A percentile compares a stretch with the other conserved stretches of the same genome.
These are phyloP conservation scores for Spizellomyces sp. DNA, from an alignment of 192 early-diverging fungal genomes.

Conservation along the genomic window DNA sequence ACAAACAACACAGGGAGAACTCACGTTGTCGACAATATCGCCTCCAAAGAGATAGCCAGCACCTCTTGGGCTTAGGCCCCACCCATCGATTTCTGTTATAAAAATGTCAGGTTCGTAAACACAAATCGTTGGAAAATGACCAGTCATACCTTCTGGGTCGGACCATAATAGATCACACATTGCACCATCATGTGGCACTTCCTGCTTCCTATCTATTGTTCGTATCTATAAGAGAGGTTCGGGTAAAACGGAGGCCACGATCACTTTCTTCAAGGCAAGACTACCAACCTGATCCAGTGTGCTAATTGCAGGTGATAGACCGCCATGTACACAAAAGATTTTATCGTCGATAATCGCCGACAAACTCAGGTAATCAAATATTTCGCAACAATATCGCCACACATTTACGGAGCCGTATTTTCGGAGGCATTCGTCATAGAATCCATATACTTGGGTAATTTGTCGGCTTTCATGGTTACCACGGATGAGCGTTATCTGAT, in stretches of 20 bases:
- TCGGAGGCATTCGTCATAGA: slow-evolving; percentile 98
- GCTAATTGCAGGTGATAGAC: slow-evolving; percentile 91
- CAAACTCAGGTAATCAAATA: slow-evolving; percentile 96
- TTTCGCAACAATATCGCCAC: slow-evolving; percentile 96
- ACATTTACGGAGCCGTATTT: slow-evolving; percentile 99
- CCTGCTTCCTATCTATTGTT: slow-evolving; percentile 67
- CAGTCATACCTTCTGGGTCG: slow-evolving; percentile 77
- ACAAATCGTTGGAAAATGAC: not conserved
- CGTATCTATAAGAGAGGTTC: slow-evolving; percentile 37
- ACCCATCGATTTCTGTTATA: slow-evolving; percentile 65
- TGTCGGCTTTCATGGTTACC: slow-evolving; percentile 99
- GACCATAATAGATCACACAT: slow-evolving; percentile 99
- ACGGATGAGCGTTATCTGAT: slow-evolving; percentile 88
- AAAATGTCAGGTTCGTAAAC: slow-evolving; percentile 1
- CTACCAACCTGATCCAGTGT: slow-evolving; percentile 82
- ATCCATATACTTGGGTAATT: slow-evolving; percentile 99
- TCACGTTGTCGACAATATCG: slow-evolving; percentile 69
- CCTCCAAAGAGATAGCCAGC: slow-evolving; percentile 98
- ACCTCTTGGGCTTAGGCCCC: slow-evolving; percentile 95
- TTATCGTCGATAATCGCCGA: slow-evolving; percentile 95
- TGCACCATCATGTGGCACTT: slow-evolving; percentile 97
- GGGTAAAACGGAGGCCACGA: not conserved
- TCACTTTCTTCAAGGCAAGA: not conserved
- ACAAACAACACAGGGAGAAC: not conserved
- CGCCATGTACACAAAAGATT: slow-evolving; percentile 99